Percentiles rank a stretch among this genome's conserved stretches.
These are phyloP conservation scores for Elsinoe batatas DNA, from an alignment of 2,329 filamentous ascomycete species.

Conservation along the genomic window DNA sequence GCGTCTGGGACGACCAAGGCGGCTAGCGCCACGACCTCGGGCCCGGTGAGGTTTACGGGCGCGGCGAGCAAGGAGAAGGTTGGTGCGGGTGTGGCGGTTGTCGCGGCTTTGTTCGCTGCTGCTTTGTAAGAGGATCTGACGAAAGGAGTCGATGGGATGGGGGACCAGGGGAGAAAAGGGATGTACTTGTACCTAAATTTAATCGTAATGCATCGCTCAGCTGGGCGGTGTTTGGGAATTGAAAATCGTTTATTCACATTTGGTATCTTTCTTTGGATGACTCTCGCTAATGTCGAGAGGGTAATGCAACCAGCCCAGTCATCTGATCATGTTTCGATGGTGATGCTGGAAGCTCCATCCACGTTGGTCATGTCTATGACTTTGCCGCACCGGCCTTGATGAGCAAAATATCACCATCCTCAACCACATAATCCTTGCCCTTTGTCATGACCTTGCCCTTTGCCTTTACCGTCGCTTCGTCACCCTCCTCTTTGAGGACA, in stretches of 20 bases:
- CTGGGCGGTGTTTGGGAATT: background rate
- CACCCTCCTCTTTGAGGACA: conserved; percentile 72
- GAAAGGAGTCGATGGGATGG: background rate
- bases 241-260: conserved; percentile 7
- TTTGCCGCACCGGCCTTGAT: conserved; percentile 86
- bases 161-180: background rate
- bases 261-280: background rate
- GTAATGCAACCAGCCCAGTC: background rate
- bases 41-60: background rate
- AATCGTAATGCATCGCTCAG: conserved; percentile 5
- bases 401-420: conserved; percentile 72
- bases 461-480: conserved; percentile 79
- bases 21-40: background rate
- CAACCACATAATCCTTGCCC: conserved; percentile 90
- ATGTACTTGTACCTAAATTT: background rate
- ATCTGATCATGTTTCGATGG: background rate
- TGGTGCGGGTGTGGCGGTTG: background rate
- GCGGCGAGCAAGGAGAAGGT: conserved; percentile 6
- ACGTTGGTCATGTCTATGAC: conserved; percentile 23
- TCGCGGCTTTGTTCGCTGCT: background rate
- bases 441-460: conserved; percentile 98
- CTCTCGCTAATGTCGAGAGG: background rate
- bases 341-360: background rate
- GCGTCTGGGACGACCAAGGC: background rate
- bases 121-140: background rate